A percentile compares a stretch with the other conserved stretches of the same genome.
phyloP scores from a whole-genome alignment of 208 protist species.

The Trypanosoma lewisi region DNA sequence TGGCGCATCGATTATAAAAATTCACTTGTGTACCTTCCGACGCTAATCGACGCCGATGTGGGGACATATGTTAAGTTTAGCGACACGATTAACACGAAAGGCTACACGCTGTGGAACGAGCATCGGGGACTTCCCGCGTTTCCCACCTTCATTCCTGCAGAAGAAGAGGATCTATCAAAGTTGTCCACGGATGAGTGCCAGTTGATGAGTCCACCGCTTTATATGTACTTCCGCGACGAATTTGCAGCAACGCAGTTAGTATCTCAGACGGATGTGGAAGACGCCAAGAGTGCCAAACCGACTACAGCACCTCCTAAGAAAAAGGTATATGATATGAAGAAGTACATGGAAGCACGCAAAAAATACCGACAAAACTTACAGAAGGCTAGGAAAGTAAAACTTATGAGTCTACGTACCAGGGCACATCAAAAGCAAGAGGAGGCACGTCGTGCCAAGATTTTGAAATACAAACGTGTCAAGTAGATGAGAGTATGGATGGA shows the following conservation, averaged over 20 bases:
- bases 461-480: conserved; percentile 87
- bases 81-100: conserved; percentile 92
- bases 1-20: conserved; percentile 95
- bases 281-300: conserved; percentile 87
- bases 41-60: conserved; percentile 82
- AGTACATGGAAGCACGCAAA: conserved; percentile 82
- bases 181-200: conserved; percentile 90
- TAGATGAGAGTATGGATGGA: too few species aligned
- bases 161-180: conserved; percentile 83
- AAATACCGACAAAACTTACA: conserved; percentile 86
- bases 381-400: conserved; percentile 84
- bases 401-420: conserved; percentile 80
- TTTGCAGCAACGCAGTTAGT: conserved; percentile 79
- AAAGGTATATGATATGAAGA: conserved; percentile 92
- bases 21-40: conserved; percentile 89
- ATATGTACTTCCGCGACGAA: conserved; percentile 90
- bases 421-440: conserved; percentile 91
- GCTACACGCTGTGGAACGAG: conserved; percentile 90
- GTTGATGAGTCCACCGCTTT: conserved; percentile 83
- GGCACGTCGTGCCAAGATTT: conserved; percentile 83
- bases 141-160: conserved; percentile 85
- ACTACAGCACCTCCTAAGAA: conserved; percentile 71
- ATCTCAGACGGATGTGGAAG: conserved; percentile 87
- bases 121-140: conserved; percentile 87
- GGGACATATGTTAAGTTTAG: conserved; percentile 90